Evolutionary conservation across 1,284 basidiomycete species (phyloP).

Genomic region (Rhizopogon parksii): DNA sequence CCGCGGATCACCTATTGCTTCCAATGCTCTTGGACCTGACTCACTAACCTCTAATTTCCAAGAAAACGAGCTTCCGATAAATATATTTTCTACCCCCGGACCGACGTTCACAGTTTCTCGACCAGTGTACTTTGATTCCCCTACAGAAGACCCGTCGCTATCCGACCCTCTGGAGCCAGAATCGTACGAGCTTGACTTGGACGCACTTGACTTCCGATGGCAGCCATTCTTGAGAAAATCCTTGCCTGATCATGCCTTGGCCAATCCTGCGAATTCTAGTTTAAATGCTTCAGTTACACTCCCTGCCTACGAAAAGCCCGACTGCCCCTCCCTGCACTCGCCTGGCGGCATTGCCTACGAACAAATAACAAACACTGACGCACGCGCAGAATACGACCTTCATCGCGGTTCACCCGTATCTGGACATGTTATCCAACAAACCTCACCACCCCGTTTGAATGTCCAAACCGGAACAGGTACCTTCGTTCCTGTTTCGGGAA

Average conservation of each 20-base stretch:
- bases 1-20: neutral
- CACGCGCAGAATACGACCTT: neutral
- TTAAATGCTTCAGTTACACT: neutral
- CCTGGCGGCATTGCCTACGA: neutral
- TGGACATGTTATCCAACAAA: neutral
- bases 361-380: neutral
- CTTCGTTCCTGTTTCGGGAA: slow-evolving; percentile 39
- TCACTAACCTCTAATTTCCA: neutral
- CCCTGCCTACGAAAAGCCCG: neutral
- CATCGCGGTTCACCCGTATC: neutral
- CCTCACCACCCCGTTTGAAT: neutral
- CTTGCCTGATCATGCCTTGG: neutral
- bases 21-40: neutral
- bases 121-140: slow-evolving; percentile 44
- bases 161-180: slow-evolving; percentile 35
- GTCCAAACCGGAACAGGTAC: slow-evolving; percentile 4
- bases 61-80: slow-evolving; percentile 7
- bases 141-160: slow-evolving; percentile 40
- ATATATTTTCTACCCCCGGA: slow-evolving; percentile 27
- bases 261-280: neutral
- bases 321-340: neutral
- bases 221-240: slow-evolving; percentile 28
- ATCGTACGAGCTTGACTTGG: slow-evolving; percentile 31
- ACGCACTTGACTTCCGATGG: slow-evolving; percentile 51
- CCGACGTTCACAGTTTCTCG: slow-evolving; percentile 24